Percentiles rank a stretch among this genome's conserved stretches.
These are phyloP conservation scores for Cystobasidium sp. DNA, from an alignment of 1,284 basidiomycete genomes.

Conservation along the genomic window DNA sequence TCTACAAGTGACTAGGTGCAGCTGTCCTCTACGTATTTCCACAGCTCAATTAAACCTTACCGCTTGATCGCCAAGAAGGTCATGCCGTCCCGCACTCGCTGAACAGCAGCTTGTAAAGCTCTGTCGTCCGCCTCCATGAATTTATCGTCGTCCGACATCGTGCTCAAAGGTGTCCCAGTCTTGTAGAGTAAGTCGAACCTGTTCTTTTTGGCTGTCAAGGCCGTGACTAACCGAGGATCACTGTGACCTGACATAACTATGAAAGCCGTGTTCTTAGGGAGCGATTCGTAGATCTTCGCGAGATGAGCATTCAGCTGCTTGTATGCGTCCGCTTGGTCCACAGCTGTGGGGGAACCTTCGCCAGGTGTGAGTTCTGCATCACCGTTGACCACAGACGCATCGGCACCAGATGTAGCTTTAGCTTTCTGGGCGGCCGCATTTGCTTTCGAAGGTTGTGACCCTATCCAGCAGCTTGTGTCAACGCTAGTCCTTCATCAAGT, in stretches of 20 bases:
- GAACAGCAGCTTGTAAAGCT: slow-evolving; percentile 22
- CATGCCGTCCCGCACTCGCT: slow-evolving; percentile 33
- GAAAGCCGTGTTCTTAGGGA: slow-evolving; percentile 77
- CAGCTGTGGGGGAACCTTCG: not conserved
- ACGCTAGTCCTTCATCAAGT: not conserved
- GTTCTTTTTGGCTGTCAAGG: slow-evolving; percentile 69
- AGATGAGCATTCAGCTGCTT: slow-evolving; percentile 67
- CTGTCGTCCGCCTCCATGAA: slow-evolving; percentile 79
- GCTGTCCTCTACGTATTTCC: not conserved
- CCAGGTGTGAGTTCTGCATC: not conserved
- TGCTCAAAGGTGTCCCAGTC: slow-evolving; percentile 55
- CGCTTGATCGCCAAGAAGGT: slow-evolving; percentile 43
- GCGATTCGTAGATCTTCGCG: slow-evolving; percentile 65
- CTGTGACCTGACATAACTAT: slow-evolving; percentile 83
- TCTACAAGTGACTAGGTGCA: not conserved
- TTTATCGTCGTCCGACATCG: slow-evolving; percentile 59
- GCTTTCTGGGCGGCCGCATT: not conserved
- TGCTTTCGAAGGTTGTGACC: slow-evolving; percentile 48
- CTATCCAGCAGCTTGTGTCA: not conserved
- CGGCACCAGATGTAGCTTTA: too few relatives aligned
- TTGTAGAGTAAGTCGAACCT: slow-evolving; percentile 74
- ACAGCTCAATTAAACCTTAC: not conserved
- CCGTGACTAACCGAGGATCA: slow-evolving; percentile 77
- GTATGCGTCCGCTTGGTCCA: slow-evolving; percentile 51
- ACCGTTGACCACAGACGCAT: too few relatives aligned